Evolutionary conservation across 2,329 filamentous ascomycete genomes (phyloP).

Genomic region (Claviceps quebecensis): DNA sequence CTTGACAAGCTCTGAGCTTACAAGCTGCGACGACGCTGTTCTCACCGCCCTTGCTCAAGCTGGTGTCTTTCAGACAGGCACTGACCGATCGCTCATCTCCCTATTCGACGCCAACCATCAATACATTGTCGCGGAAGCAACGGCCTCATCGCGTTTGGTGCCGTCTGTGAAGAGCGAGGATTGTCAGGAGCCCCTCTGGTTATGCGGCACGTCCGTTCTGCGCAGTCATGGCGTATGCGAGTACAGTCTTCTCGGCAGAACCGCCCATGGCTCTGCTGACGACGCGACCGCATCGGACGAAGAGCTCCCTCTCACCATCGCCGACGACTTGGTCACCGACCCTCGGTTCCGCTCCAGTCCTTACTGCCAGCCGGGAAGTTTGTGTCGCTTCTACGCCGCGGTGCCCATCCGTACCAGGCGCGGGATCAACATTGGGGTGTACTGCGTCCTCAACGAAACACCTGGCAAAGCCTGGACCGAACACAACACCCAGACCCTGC

Average conservation of each 20-base stretch:
- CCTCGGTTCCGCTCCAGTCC: conserved; percentile 16
- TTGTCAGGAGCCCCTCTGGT: conserved; percentile 10
- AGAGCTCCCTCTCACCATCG: conserved; percentile 18
- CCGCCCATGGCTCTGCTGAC: neutral
- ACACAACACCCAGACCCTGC: conserved; percentile 13
- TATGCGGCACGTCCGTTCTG: conserved; percentile 19
- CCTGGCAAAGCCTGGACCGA: conserved; percentile 12
- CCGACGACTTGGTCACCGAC: conserved; percentile 20
- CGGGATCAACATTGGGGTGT: conserved; percentile 29
- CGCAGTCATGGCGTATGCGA: conserved; percentile 17
- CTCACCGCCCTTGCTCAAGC: conserved; percentile 38
- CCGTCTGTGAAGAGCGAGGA: conserved; percentile 8
- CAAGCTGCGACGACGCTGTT: conserved; percentile 19
- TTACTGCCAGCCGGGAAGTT: conserved; percentile 12
- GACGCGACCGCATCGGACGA: neutral
- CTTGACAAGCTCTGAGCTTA: conserved; percentile 9
- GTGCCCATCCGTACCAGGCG: conserved; percentile 25
- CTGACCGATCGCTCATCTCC: conserved; percentile 32
- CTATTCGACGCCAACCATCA: conserved; percentile 35
- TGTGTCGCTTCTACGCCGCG: conserved; percentile 24
- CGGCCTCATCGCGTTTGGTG: conserved; percentile 24
- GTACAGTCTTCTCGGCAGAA: conserved; percentile 6
- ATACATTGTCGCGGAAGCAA: conserved; percentile 37
- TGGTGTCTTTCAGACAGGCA: conserved; percentile 28
- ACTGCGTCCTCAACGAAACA: conserved; percentile 15